Evolutionary conservation across 768 basidiomycete genomes (phyloP).

Genomic region (Russula vinacea): DNA sequence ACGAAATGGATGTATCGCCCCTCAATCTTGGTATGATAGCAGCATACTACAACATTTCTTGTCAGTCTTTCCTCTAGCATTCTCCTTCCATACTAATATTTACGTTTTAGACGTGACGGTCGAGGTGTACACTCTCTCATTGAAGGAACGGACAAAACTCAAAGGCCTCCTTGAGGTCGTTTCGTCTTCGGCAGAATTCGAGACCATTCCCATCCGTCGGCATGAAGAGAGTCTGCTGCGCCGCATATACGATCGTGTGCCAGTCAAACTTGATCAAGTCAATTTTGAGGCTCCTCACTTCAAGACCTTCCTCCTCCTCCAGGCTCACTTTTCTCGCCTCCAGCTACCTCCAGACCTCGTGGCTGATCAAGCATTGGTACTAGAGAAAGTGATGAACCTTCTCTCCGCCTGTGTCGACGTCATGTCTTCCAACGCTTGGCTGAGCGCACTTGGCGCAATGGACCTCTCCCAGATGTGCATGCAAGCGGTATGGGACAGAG

Average conservation of each 20-base stretch:
- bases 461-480: slow-evolving; percentile 98
- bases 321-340: slow-evolving; percentile 94
- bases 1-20: slow-evolving; percentile 89
- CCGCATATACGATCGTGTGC: slow-evolving; percentile 92
- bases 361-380: slow-evolving; percentile 82
- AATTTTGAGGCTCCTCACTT: slow-evolving; percentile 96
- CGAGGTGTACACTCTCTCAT: slow-evolving; percentile 92
- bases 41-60: slow-evolving; percentile 92
- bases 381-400: slow-evolving; percentile 87
- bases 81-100: not conserved
- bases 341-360: slow-evolving; percentile 90
- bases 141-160: slow-evolving; percentile 95
- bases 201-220: slow-evolving; percentile 88
- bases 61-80: slow-evolving; percentile 43
- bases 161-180: slow-evolving; percentile 96
- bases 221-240: slow-evolving; percentile 85
- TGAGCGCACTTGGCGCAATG: slow-evolving; percentile 95
- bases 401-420: slow-evolving; percentile 96
- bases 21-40: slow-evolving; percentile 99
- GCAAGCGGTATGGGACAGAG: slow-evolving; percentile 96
- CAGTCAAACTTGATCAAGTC: slow-evolving; percentile 80
- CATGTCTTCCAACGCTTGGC: slow-evolving; percentile 95
- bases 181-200: slow-evolving; percentile 95
- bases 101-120: slow-evolving; percentile 76
- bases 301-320: slow-evolving; percentile 95